A percentile compares a stretch with the other conserved stretches of the same genome.
Conservation (phyloP, 1,139 yeast species). For the Hyphopichia wangnamkhiaoensis region DNA sequence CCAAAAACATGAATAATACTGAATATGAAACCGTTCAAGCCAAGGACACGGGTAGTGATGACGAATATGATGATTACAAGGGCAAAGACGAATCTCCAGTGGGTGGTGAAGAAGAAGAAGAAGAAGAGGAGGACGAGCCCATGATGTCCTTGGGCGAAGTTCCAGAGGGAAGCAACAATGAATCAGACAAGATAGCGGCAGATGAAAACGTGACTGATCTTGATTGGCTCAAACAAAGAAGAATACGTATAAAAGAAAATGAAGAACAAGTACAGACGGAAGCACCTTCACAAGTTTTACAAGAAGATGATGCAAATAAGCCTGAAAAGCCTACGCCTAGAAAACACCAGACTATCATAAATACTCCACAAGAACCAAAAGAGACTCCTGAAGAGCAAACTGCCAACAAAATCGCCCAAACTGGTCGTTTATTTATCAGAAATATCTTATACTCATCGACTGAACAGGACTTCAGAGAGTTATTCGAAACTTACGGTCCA, state of each 20-base stretch:
- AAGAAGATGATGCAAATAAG: conserved; percentile 18
- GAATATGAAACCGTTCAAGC: conserved; percentile 28
- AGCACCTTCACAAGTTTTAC: too few species aligned
- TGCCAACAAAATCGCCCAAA: conserved; percentile 54
- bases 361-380: conserved; percentile 8
- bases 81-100: conserved; percentile 29
- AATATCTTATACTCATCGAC: conserved; percentile 80
- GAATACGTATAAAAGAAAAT: conserved; percentile 69
- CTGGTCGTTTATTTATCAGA: conserved; percentile 87
- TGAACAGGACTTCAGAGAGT: conserved; percentile 70
- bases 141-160: conserved; percentile 15
- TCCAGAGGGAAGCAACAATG: conserved; percentile 16
- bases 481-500: conserved; percentile 59
- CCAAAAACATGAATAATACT: conserved; percentile 7
- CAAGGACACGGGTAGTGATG: conserved; percentile 59
- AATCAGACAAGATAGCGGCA: conserved; percentile 34
- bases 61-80: conserved; percentile 61
- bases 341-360: not conserved
- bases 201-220: conserved; percentile 69
- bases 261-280: conserved; percentile 18
- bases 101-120: conserved; percentile 24
- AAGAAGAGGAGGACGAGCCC: conserved; percentile 19
- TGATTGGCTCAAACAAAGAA: conserved; percentile 83
- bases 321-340: conserved; percentile 6
- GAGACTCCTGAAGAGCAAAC: conserved; percentile 41